Evolutionary conservation across 164 flowering plant genomes (phyloP), one percentile per base, ranked within the genome.

Genomic region (Chimonanthus praecox): DNA sequence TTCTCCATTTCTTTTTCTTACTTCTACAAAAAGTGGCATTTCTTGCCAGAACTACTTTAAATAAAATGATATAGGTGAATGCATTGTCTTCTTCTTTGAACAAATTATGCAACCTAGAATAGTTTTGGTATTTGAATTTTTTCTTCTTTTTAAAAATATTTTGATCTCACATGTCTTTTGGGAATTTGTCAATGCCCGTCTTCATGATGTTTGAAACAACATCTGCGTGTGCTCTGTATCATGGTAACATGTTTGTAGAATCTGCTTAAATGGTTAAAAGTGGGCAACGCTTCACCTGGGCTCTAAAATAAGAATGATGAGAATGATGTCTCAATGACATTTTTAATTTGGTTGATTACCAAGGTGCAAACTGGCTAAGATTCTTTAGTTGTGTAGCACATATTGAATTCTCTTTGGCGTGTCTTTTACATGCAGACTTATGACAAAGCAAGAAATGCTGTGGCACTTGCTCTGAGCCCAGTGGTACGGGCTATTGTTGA

Each of bases 381-480:
- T 48, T 72, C 7, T 10, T 67, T 66, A 71, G 33, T n/a, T 67
- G 43, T 65, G 16, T 6, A 48, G 61, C 51, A 70, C 49, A 48
- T 64, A 50, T n/a, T 20, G 54, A 66, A 71, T 49, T 76, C 8
- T 68, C 67, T 71, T 43, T 45, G 7, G 8, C 46, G 50, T 51
- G 54, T 71, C 70, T 64, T 74, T 78, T 49, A 65, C 58, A 18
- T 80, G 81, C 91, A 95, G 99, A 70, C 90, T 65, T 93, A 88
- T 83, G 99, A 95, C 83, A 93, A 90, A 86, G 93, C 91, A 72
- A 90, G 98, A 80, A 95, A 95, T 84, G 97, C 99, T 4, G 15
- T 95, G 72, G 99, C 98, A 72, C 98, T 95, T 80, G 97, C 99
- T 58, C 79, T 92, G 68, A 95, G 99, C 78, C 99, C 99, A 71